Evolutionary conservation across 106 monocot species (phyloP).

Genomic region (Hemerocallis citrina): DNA sequence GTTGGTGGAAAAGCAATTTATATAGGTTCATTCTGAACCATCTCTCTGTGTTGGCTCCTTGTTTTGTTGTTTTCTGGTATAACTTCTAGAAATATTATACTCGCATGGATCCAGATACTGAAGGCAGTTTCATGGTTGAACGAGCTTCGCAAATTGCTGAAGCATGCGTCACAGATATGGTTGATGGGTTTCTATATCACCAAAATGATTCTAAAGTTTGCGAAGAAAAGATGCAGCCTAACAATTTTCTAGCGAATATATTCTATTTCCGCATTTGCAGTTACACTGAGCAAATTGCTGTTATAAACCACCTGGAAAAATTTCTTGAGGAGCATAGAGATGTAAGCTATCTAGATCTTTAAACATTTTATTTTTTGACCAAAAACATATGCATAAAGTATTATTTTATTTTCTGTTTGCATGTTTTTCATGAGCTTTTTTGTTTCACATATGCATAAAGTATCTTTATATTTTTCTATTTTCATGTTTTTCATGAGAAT

Average conservation of each 20-base stretch:
- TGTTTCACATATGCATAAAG: too few species aligned
- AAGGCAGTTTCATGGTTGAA: slow-evolving; percentile 99
- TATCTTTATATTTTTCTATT: too few species aligned
- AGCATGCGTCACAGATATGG: slow-evolving; percentile 57
- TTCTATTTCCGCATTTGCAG: slow-evolving; percentile 96
- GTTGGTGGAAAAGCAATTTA: slow-evolving; percentile 90
- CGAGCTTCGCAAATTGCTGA: slow-evolving; percentile 95
- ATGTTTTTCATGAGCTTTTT: too few species aligned
- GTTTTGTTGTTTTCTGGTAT: background rate
- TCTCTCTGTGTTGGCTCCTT: background rate
- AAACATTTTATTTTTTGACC: too few species aligned
- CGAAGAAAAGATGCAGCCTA: slow-evolving; percentile 38
- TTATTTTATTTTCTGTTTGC: too few species aligned
- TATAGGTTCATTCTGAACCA: slow-evolving; percentile 51
- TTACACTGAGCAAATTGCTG: slow-evolving; percentile 93
- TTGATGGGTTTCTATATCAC: slow-evolving; percentile 27
- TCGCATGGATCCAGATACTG: slow-evolving; percentile 57
- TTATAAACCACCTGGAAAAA: slow-evolving; percentile 75
- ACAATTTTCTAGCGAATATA: slow-evolving; percentile 69
- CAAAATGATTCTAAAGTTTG: slow-evolving; percentile 18
- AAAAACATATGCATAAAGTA: too few species aligned
- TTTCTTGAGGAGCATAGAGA: slow-evolving; percentile 70
- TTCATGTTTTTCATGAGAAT: too few species aligned
- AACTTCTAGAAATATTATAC: slow-evolving; percentile 1
- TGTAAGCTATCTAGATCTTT: slow-evolving; percentile 31